A percentile compares a stretch with the other conserved stretches of the same genome.
phyloP scores from a whole-genome alignment of 1,139 yeast genomes.

The Magnusiomyces paraingens region DNA sequence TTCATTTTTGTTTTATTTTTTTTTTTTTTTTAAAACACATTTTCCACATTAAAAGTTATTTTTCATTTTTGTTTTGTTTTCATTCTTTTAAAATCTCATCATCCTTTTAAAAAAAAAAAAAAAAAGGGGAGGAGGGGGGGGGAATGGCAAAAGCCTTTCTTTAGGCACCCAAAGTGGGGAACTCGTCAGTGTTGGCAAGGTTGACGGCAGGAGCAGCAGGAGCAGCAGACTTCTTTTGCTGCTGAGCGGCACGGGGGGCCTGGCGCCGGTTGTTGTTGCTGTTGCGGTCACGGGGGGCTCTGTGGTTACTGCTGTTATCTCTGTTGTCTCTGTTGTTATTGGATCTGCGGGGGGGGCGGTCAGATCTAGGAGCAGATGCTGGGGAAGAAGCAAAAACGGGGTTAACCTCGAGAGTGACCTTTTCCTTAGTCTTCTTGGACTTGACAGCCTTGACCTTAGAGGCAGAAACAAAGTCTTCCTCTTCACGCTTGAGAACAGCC shows the following conservation, averaged over 20 bases:
- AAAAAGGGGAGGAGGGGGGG: too few relatives aligned
- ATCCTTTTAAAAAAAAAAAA: too few relatives aligned
- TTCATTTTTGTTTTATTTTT: too few relatives aligned
- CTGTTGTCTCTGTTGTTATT: slow-evolving; percentile 28
- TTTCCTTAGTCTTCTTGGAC: slow-evolving; percentile 60
- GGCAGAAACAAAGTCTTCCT: slow-evolving; percentile 43
- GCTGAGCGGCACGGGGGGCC: slow-evolving; percentile 20
- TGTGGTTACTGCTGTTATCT: slow-evolving; percentile 30
- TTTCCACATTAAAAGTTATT: too few relatives aligned
- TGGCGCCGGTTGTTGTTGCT: slow-evolving; percentile 17
- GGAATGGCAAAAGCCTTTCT: too few relatives aligned
- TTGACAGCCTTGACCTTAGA: slow-evolving; percentile 42
- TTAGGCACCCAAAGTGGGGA: slow-evolving; percentile 24
- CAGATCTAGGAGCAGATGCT: slow-evolving; percentile 17
- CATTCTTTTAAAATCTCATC: too few relatives aligned
- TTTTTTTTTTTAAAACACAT: too few relatives aligned
- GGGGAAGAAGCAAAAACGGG: slow-evolving; percentile 50
- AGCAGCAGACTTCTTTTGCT: slow-evolving; percentile 17
- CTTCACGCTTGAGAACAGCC: slow-evolving; percentile 32
- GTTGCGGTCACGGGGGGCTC: slow-evolving; percentile 21
- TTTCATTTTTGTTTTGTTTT: too few relatives aligned
- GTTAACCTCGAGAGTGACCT: slow-evolving; percentile 56
- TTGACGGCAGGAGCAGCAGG: slow-evolving; percentile 22
- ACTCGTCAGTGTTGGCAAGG: slow-evolving; percentile 26
- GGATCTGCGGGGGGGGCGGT: slow-evolving; percentile 25